Base-by-base conservation (phyloP, 176 grass and related monocot genomes). In the Juncus effusus region DNA sequence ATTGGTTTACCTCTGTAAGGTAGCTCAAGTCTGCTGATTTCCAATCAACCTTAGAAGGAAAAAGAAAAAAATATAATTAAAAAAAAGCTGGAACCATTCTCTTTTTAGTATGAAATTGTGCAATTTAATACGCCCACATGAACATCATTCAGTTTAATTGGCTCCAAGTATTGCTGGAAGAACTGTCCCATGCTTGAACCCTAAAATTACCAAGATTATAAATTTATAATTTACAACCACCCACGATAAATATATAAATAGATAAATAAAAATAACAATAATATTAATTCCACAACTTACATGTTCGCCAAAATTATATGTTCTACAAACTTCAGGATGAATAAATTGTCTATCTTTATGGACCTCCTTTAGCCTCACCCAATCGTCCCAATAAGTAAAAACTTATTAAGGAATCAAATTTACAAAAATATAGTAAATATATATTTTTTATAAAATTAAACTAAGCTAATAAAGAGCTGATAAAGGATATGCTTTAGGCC, bases 401-500 rank as follows among this genome's bases (percentile, higher is more conserved):
- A 56, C n/a, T 77, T 38, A 83, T 99, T 80, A 99, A 99, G 88
- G 94, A 87, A 82, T 51, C 78, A 59, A 79, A 28, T 28, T 28
- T 28, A 28, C 19, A 28, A 28, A 28, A 28, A 47, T 9, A 47
- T 47, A 47, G 9, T 47, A 47, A 47, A 6, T 47, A 6, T 9
- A 47, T 47, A 47, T 65, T 16, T 52, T 40, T 1, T 4, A 83
- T 64, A 64, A 60, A 8, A 40, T 9, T 64, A 47, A 67, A 70
- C n/a, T 14, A 40, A 41, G 1, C 19, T 28, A 28, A 28, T 28
- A 28, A 93, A 99, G 89, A 41, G 1, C 19, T 28, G 1, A 28
- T 28, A 28, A 93, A 99, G 89, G 94, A 99, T 99, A 99, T 99
- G 94, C 94, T 87, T 99, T 93, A 47, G 94, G 94, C 94, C 94